Evolutionary conservation across 2,329 filamentous ascomycete genomes (phyloP).

Genomic region (Aureobasidium sp.): DNA sequence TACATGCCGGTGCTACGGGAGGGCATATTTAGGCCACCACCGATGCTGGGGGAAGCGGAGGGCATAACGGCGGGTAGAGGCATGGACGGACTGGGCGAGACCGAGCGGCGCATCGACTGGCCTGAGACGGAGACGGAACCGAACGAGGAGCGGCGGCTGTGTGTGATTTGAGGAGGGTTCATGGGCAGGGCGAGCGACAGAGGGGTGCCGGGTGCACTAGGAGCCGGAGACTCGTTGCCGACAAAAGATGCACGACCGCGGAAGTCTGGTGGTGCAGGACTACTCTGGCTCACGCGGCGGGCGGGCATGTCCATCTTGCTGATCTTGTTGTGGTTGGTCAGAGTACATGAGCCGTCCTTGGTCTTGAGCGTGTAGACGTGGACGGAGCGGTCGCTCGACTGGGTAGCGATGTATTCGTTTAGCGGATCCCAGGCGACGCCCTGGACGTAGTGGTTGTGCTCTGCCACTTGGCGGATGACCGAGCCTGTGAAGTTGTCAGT

Average conservation of each 20-base stretch:
- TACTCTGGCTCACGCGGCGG: slow-evolving; percentile 80
- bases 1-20: slow-evolving; percentile 79
- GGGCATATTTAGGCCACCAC: slow-evolving; percentile 44
- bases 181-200: slow-evolving; percentile 84
- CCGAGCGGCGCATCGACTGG: slow-evolving; percentile 66
- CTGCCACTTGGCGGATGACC: slow-evolving; percentile 85
- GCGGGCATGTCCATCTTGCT: slow-evolving; percentile 90
- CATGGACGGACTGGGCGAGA: slow-evolving; percentile 86
- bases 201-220: slow-evolving; percentile 89
- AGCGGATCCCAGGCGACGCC: slow-evolving; percentile 97
- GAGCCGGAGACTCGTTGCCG: slow-evolving; percentile 67
- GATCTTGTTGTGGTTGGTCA: slow-evolving; percentile 70
- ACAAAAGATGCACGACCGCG: slow-evolving; percentile 58
- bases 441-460: slow-evolving; percentile 97
- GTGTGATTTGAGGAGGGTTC: slow-evolving; percentile 89
- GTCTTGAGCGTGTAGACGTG: slow-evolving; percentile 95
- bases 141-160: slow-evolving; percentile 92
- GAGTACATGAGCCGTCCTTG: slow-evolving; percentile 89
- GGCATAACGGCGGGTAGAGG: slow-evolving; percentile 93
- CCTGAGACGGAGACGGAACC: slow-evolving; percentile 48
- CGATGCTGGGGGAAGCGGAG: slow-evolving; percentile 78
- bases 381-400: slow-evolving; percentile 94
- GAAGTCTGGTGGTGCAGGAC: slow-evolving; percentile 82
- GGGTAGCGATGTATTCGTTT: slow-evolving; percentile 96
- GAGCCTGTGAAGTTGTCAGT: slow-evolving; percentile 36